These are phyloP conservation scores for Arachnomyces sp. DNA, from an alignment of 2,329 filamentous ascomycete species.

Conservation along the genomic window DNA sequence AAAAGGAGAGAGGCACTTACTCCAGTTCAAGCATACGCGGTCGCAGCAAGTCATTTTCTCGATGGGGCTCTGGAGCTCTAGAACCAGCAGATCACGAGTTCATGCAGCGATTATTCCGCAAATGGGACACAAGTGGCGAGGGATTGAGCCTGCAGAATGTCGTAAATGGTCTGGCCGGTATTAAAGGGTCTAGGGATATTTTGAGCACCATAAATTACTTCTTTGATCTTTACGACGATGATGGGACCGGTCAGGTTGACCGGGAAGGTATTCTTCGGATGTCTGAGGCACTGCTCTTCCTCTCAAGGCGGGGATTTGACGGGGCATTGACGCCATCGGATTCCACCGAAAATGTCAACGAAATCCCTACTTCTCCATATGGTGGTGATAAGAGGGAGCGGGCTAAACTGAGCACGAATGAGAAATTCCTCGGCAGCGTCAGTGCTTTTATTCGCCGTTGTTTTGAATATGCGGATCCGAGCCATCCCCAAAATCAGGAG, in stretches of 20 bases:
- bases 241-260: constrained; percentile 83
- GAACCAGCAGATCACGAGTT: constrained; percentile 92
- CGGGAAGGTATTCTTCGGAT: constrained; percentile 91
- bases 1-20: constrained; percentile 50
- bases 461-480: constrained; percentile 96
- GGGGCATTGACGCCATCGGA: constrained; percentile 61
- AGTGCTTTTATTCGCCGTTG: constrained; percentile 93
- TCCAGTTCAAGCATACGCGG: constrained; percentile 54
- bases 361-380: constrained; percentile 24
- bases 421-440: constrained; percentile 84
- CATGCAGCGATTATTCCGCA: constrained; percentile 74
- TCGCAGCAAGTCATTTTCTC: constrained; percentile 40
- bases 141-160: constrained; percentile 83
- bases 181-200: constrained; percentile 90
- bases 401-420: constrained; percentile 59
- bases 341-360: constrained; percentile 48
- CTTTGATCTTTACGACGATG: constrained; percentile 94
- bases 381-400: constrained; percentile 28
- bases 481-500: constrained; percentile 59
- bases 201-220: constrained; percentile 98
- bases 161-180: constrained; percentile 78
- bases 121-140: constrained; percentile 79
- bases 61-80: constrained; percentile 48
- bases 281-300: constrained; percentile 85
- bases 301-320: constrained; percentile 80